phyloP scores from a whole-genome alignment of 345 rosid genomes.

The Gossypium australe region DNA sequence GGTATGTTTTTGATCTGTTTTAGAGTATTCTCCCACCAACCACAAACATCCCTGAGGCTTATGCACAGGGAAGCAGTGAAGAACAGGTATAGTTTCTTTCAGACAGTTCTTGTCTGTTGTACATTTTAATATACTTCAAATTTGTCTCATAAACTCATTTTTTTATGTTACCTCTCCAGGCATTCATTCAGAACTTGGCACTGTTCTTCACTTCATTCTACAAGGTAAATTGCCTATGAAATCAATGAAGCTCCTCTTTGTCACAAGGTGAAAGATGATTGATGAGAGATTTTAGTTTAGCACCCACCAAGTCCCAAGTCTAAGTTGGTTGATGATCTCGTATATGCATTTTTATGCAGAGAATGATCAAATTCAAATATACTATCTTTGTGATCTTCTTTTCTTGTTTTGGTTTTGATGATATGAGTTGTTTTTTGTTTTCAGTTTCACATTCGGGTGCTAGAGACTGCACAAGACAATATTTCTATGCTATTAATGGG shows the following conservation, averaged over 20 bases:
- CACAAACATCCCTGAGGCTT: constrained; percentile 91
- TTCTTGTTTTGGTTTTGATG: neutral
- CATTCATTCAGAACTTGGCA: constrained; percentile 97
- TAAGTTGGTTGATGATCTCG: neutral
- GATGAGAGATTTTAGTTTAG: neutral
- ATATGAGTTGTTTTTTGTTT: neutral
- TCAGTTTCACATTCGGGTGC: constrained; percentile 80
- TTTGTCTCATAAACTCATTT: neutral
- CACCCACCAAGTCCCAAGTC: neutral
- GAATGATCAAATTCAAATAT: neutral
- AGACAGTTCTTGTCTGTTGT: neutral
- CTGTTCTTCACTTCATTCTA: constrained; percentile 92
- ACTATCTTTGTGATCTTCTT: neutral
- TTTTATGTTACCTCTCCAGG: constrained; percentile 44
- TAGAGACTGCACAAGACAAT: constrained; percentile 72
- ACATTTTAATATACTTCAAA: neutral
- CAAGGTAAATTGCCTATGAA: constrained; percentile 46
- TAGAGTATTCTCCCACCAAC: constrained; percentile 75
- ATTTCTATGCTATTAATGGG: constrained; percentile 59
- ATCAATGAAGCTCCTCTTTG: neutral
- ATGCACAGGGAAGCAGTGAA: constrained; percentile 78
- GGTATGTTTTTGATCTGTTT: constrained; percentile 4
- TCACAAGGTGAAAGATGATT: neutral
- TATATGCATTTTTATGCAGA: neutral
- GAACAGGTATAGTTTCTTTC: constrained; percentile 59